Percentiles rank a stretch among this genome's conserved stretches.
phyloP scores from a whole-genome alignment of 192 early-diverging fungal genomes.

The Pilobolus umbonatus region DNA sequence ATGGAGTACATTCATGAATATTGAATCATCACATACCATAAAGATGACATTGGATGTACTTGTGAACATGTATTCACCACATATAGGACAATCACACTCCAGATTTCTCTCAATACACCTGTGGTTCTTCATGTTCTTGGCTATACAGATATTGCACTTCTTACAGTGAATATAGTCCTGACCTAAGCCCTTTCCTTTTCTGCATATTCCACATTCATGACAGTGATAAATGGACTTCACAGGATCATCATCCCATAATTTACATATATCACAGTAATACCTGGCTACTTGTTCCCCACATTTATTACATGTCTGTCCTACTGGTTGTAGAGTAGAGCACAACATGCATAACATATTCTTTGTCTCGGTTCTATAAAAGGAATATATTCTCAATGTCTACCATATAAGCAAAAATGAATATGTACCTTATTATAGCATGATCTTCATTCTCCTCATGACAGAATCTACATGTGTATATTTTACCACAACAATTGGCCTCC shows the following conservation, averaged over 20 bases:
- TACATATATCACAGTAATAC: conserved; percentile 88
- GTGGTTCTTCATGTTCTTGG: conserved; percentile 69
- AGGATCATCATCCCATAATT: conserved; percentile 86
- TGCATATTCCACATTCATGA: conserved; percentile 88
- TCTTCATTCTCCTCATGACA: conserved; percentile 78
- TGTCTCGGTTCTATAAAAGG: conserved; percentile 36
- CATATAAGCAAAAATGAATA: background rate
- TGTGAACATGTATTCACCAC: conserved; percentile 92
- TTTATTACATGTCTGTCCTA: conserved; percentile 66
- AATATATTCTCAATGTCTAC: background rate
- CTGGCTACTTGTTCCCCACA: conserved; percentile 62
- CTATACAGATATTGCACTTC: conserved; percentile 90
- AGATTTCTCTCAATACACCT: conserved; percentile 89
- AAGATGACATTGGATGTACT: conserved; percentile 76
- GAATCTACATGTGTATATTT: conserved; percentile 75
- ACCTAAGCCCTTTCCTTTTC: conserved; percentile 74
- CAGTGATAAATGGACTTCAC: conserved; percentile 91
- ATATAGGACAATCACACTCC: conserved; percentile 93
- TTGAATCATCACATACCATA: conserved; percentile 54
- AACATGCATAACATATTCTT: conserved; percentile 93
- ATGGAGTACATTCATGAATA: background rate
- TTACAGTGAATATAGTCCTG: conserved; percentile 88
- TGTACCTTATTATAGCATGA: conserved; percentile 71
- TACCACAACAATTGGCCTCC: conserved; percentile 75
- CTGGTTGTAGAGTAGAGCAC: conserved; percentile 76